Conservation (phyloP, 495 filamentous ascomycete genomes). For the Saxophila tyrrhenica region DNA sequence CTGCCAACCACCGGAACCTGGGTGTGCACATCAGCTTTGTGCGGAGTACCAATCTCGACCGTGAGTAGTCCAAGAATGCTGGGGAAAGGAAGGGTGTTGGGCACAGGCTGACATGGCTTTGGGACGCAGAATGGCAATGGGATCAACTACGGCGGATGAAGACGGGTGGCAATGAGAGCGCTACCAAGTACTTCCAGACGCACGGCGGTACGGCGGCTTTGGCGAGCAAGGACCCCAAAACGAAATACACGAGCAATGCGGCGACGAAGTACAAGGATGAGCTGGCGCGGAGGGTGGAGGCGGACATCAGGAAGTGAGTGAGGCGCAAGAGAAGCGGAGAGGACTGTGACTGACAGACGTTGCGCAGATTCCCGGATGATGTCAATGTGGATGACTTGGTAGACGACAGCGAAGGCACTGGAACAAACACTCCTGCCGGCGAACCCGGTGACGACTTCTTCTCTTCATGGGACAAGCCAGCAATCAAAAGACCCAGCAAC, state of each 20-base stretch:
- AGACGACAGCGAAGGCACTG: constrained; percentile 46
- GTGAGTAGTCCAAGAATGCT: constrained; percentile 53
- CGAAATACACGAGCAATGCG: constrained; percentile 83
- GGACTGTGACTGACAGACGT: constrained; percentile 3
- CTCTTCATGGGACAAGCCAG: constrained; percentile 95
- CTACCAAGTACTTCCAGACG: constrained; percentile 93
- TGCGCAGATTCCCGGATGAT: constrained; percentile 67
- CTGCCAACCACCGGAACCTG: constrained; percentile 40
- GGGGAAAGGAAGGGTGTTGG: neutral
- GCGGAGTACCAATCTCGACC: constrained; percentile 92
- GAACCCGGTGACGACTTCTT: constrained; percentile 92
- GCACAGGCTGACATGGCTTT: constrained; percentile 1
- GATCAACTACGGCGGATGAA: constrained; percentile 97
- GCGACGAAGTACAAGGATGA: constrained; percentile 97
- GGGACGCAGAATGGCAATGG: constrained; percentile 87
- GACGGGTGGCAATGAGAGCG: constrained; percentile 94
- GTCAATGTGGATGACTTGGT: constrained; percentile 71
- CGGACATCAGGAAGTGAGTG: constrained; percentile 67
- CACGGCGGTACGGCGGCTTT: constrained; percentile 89
- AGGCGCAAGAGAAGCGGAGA: neutral
- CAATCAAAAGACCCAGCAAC: constrained; percentile 92
- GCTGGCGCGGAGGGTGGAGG: constrained; percentile 66
- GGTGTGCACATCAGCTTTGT: constrained; percentile 79
- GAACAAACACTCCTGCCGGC: constrained; percentile 57
- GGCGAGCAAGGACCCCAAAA: constrained; percentile 88